These are phyloP conservation scores for Heterobasidion irregulare DNA, from an alignment of 1,284 basidiomycete genomes.

Conservation along the genomic window DNA sequence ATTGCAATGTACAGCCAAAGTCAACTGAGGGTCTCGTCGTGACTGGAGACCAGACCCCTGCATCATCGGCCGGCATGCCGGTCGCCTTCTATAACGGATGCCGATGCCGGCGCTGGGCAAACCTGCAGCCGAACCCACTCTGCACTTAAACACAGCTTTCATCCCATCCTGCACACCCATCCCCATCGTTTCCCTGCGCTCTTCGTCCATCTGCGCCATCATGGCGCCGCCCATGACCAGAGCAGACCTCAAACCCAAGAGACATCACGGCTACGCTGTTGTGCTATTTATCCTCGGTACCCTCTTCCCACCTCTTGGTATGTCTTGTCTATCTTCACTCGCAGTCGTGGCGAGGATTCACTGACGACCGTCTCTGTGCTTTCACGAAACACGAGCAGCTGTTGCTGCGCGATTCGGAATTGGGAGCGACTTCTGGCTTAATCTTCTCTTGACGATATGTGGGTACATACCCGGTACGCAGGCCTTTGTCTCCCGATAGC, in stretches of 20 bases:
- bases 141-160: background rate
- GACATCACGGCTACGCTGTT: conserved; percentile 79
- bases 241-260: conserved; percentile 57
- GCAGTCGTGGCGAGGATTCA: conserved; percentile 2
- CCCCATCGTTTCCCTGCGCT: background rate
- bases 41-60: no score
- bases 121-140: background rate
- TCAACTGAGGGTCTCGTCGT: no score
- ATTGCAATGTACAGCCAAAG: no score
- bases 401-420: conserved; percentile 94
- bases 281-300: conserved; percentile 80
- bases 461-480: conserved; percentile 82
- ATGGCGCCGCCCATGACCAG: conserved; percentile 28
- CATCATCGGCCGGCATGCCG: background rate
- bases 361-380: conserved; percentile 4
- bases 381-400: conserved; percentile 40
- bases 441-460: conserved; percentile 81
- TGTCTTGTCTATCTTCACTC: conserved; percentile 22
- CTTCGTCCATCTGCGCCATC: background rate
- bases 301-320: conserved; percentile 83
- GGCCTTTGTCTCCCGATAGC: background rate
- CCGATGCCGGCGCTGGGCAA: no score
- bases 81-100: background rate
- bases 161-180: background rate
- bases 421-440: conserved; percentile 89